Base-by-base conservation (phyloP, 176 grass and related monocot genomes). In the Coix lacrymajobi region DNA sequence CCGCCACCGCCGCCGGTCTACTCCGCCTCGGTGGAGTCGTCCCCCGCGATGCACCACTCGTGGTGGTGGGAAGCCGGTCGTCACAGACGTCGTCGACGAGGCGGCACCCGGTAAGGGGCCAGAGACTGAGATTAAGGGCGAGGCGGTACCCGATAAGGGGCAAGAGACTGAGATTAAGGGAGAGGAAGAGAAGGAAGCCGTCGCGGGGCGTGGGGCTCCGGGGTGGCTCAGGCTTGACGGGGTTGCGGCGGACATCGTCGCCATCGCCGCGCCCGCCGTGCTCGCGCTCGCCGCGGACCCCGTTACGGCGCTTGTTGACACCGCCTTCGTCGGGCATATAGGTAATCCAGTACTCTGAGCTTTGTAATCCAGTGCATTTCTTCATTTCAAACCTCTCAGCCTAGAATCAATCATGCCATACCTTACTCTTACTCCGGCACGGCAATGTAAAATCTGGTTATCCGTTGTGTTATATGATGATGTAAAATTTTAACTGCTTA, bases 241-340 rank as follows among this genome's bases (percentile, higher is more conserved):
- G 25, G 51, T 91, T 32, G 80, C 66, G 6, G 60, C 67, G 41
- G 89, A 91, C 36, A 91, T 94, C 37, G 16, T 91, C 24, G 60
- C 52, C 80, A 91, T 91, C 62, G 92, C 89, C 19, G 46, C 60
- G 65, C 92, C 92, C 15, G 84, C 89, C 36, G 84, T 61, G 44
- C 74, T 94, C 52, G 86, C 92, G 39, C 92, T 91, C 81, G 89
- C 89, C 43, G 92, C 92, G 2, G 89, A 94, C 76, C 89, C 89
- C 33, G 79, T 94, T 28, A 61, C 86, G 19, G 87, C 86, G 60
- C 83, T 94, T 58, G 84, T 94, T 65, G 92, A 94, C 85, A 94
- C 92, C 51, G 89, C 92, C 51, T 91, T 89, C 76, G 92, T 94
- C 11, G 89, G 92, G 0, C 89, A 94, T 82, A 22, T 94, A 13